A percentile compares a stretch with the other conserved stretches of the same genome.
Evolutionary conservation across 1,139 yeast species (phyloP).

Genomic region (Suhomyces kunorum): DNA sequence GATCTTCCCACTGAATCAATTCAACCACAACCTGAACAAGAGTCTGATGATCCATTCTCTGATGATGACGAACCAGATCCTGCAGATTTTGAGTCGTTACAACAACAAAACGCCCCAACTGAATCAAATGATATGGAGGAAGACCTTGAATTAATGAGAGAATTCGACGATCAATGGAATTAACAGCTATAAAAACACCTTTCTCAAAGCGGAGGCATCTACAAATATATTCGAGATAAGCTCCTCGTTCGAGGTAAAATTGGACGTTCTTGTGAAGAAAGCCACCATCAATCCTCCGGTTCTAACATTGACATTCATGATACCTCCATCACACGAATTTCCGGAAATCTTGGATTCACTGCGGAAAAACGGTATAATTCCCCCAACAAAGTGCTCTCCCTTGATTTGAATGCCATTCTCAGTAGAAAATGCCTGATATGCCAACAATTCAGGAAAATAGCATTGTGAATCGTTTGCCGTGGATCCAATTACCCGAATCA

Average conservation of each 20-base stretch:
- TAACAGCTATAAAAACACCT: slow-evolving; percentile 24
- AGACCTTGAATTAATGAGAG: slow-evolving; percentile 41
- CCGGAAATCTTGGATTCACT: slow-evolving; percentile 19
- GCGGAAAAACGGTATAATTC: slow-evolving; percentile 16
- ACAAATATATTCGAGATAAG: slow-evolving; percentile 50
- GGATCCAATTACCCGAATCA: slow-evolving; percentile 25
- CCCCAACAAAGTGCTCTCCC: neutral
- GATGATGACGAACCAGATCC: slow-evolving; percentile 3
- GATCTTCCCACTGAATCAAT: neutral
- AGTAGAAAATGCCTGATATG: neutral
- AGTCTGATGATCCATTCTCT: slow-evolving; percentile 23
- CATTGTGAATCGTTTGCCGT: neutral
- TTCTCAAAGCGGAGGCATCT: slow-evolving; percentile 41
- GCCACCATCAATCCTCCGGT: slow-evolving; percentile 61
- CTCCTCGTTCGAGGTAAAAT: slow-evolving; percentile 37
- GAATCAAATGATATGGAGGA: slow-evolving; percentile 27
- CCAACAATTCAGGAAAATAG: neutral
- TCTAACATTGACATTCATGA: neutral
- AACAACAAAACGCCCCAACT: neutral
- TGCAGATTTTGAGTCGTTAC: slow-evolving; percentile 5
- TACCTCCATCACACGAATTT: neutral
- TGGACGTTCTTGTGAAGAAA: slow-evolving; percentile 40
- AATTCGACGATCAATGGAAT: slow-evolving; percentile 26
- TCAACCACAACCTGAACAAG: slow-evolving; percentile 6
- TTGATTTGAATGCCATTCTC: neutral